Percentiles rank a stretch among this genome's conserved stretches.
These are phyloP conservation scores for Starmerella cellae DNA, from an alignment of 805 yeast species.

Conservation along the genomic window DNA sequence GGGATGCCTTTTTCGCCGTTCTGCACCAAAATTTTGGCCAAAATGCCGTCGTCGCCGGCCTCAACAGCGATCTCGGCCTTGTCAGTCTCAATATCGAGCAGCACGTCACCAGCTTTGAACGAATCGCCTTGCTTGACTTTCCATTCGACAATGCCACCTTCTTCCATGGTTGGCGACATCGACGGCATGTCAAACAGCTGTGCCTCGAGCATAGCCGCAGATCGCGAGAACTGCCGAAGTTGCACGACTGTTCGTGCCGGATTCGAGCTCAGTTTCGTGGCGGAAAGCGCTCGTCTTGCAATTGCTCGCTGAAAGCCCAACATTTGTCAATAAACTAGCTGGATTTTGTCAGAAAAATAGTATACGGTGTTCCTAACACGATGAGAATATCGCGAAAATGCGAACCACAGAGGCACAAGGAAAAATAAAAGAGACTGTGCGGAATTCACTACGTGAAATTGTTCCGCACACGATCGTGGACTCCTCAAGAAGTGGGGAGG, in stretches of 20 bases:
- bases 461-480: no score
- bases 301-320: slow-evolving; percentile 1
- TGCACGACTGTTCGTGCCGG: no score
- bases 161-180: slow-evolving; percentile 97
- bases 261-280: no score
- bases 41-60: slow-evolving; percentile 81
- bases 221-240: slow-evolving; percentile 2
- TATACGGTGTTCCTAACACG: no score
- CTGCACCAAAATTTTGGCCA: slow-evolving; percentile 56
- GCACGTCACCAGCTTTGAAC: slow-evolving; percentile 78
- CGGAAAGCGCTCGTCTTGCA: background rate
- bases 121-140: slow-evolving; percentile 61
- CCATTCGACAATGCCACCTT: slow-evolving; percentile 88
- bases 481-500: no score
- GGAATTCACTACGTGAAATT: no score
- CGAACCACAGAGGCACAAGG: no score
- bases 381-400: no score
- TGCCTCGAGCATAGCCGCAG: slow-evolving; percentile 6
- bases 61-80: slow-evolving; percentile 97
- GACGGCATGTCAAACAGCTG: slow-evolving; percentile 78
- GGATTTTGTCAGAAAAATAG: no score
- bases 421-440: no score
- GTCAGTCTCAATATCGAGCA: slow-evolving; percentile 96
- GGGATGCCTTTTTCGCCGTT: slow-evolving; percentile 70
- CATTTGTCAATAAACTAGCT: no score